Evolutionary conservation across 2,329 filamentous ascomycete species (phyloP).

Genomic region (Colletotrichum sp.): DNA sequence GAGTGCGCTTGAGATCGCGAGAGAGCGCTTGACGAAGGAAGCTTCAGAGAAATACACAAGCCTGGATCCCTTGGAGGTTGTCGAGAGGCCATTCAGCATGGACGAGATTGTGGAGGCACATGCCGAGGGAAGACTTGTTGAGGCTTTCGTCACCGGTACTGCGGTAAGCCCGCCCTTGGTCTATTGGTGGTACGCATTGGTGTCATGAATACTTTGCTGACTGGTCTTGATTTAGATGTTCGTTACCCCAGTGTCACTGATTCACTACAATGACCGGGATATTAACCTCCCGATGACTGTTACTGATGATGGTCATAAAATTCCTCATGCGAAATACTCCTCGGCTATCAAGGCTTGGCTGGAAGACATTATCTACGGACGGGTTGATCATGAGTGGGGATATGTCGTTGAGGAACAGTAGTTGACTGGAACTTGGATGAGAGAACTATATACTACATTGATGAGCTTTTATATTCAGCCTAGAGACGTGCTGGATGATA

Average conservation of each 20-base stretch:
- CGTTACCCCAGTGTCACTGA: constrained; percentile 69
- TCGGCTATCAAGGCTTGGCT: constrained; percentile 69
- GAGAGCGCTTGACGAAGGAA: constrained; percentile 60
- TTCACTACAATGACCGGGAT: constrained; percentile 70
- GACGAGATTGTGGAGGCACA: constrained; percentile 76
- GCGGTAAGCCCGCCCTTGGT: constrained; percentile 63
- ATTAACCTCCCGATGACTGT: constrained; percentile 63
- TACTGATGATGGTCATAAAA: constrained; percentile 41
- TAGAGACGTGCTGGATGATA: neutral
- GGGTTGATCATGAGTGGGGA: constrained; percentile 71
- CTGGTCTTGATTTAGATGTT: constrained; percentile 60
- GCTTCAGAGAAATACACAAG: constrained; percentile 49
- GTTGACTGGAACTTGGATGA: neutral
- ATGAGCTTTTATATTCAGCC: neutral
- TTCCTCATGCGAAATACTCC: constrained; percentile 47
- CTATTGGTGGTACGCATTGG: neutral
- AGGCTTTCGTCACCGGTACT: constrained; percentile 87
- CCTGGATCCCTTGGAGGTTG: constrained; percentile 48
- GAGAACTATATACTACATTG: neutral
- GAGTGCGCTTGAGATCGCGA: constrained; percentile 76
- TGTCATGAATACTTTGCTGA: constrained; percentile 18
- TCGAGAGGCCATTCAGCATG: constrained; percentile 85
- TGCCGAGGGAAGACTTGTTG: constrained; percentile 77
- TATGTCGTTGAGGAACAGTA: constrained; percentile 67
- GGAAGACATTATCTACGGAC: constrained; percentile 77